phyloP scores from a whole-genome alignment of 169 alveolate species.

The Plasmodium vivax region DNA sequence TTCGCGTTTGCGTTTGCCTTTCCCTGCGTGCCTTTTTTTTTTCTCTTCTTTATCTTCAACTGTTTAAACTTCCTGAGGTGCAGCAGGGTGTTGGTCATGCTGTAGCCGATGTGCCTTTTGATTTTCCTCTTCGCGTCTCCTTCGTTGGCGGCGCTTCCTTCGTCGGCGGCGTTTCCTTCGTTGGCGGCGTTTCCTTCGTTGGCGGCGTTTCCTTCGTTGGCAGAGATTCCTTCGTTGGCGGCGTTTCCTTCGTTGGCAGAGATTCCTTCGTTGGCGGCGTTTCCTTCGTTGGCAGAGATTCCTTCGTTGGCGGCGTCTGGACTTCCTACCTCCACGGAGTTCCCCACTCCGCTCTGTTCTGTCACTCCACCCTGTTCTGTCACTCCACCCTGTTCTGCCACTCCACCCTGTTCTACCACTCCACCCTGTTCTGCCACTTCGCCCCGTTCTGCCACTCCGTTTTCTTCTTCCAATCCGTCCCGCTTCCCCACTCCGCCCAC shows the following conservation, averaged over 20 bases:
- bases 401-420: neutral
- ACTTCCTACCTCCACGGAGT: neutral
- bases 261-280: neutral
- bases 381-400: too few species aligned
- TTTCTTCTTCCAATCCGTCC: neutral
- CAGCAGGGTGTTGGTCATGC: slow-evolving; percentile 27
- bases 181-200: neutral
- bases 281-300: neutral
- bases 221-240: neutral
- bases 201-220: neutral
- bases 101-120: slow-evolving; percentile 19
- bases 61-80: slow-evolving; percentile 7
- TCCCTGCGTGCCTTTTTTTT: slow-evolving; percentile 2
- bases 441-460: neutral
- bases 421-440: neutral
- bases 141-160: neutral
- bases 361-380: neutral
- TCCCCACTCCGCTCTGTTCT: neutral
- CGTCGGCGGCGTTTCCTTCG: neutral
- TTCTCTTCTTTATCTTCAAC: neutral
- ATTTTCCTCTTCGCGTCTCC: slow-evolving; percentile 9
- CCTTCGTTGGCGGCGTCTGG: neutral
- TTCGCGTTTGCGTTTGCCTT: neutral
- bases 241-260: neutral
- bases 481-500: neutral